Evolutionary conservation across 2,329 filamentous ascomycete species (phyloP).

Genomic region (Chrysoporthe deuterocubensis): DNA sequence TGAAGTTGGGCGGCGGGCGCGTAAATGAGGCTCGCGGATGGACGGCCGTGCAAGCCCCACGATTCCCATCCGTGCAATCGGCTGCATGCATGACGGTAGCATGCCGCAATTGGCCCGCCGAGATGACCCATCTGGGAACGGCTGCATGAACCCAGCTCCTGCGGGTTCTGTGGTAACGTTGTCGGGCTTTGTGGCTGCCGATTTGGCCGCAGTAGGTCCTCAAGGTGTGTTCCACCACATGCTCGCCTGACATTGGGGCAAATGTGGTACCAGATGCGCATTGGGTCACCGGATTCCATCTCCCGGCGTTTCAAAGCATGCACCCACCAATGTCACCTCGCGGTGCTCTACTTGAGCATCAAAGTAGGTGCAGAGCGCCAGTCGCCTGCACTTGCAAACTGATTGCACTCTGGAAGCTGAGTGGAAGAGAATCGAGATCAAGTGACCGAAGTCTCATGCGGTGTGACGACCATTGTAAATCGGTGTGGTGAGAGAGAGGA

Average conservation of each 20-base stretch:
- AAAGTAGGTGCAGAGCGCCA: conserved; percentile 27
- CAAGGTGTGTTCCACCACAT: conserved; percentile 39
- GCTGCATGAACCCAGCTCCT: conserved; percentile 25
- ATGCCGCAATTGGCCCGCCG: conserved; percentile 46
- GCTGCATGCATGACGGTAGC: conserved; percentile 43
- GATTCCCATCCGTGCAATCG: conserved; percentile 51
- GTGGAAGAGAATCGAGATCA: conserved; percentile 44
- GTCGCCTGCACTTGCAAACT: conserved; percentile 41
- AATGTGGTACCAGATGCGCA: conserved; percentile 30
- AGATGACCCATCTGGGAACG: conserved; percentile 24
- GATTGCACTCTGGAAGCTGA: conserved; percentile 38
- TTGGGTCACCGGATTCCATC: conserved; percentile 19
- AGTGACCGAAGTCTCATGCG: conserved; percentile 53
- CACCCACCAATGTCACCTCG: background rate
- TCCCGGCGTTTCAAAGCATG: conserved; percentile 12
- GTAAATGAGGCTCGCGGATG: conserved; percentile 56
- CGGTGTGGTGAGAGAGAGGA: conserved; percentile 7
- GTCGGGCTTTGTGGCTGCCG: conserved; percentile 36
- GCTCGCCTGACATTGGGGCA: conserved; percentile 30
- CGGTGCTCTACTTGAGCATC: conserved; percentile 10
- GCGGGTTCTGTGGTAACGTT: conserved; percentile 27
- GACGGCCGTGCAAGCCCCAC: conserved; percentile 46
- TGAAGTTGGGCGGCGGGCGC: conserved; percentile 46
- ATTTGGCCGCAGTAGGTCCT: conserved; percentile 40
- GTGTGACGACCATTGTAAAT: conserved; percentile 39